Percentiles rank a stretch among this genome's conserved stretches.
Evolutionary conservation across 176 grass and related monocot species (phyloP).

Genomic region (Luzula sylvatica): DNA sequence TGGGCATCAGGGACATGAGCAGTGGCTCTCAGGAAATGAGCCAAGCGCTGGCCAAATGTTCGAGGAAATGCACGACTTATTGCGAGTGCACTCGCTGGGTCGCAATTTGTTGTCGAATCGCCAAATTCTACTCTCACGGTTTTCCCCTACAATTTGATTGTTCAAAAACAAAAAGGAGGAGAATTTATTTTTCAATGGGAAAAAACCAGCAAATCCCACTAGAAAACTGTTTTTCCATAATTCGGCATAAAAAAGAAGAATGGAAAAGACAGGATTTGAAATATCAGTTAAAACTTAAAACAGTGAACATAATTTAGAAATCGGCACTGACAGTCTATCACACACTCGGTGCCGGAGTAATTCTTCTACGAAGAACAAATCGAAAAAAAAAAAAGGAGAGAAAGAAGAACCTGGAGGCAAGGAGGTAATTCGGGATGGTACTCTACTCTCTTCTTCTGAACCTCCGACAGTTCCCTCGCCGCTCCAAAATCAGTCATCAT

Average conservation of each 20-base stretch:
- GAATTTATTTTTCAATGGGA: too few species aligned
- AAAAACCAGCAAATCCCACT: too few species aligned
- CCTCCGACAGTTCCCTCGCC: constrained; percentile 16
- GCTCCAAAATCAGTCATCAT: constrained; percentile 23
- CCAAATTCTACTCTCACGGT: constrained; percentile 46
- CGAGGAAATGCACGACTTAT: constrained; percentile 36
- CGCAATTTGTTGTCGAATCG: constrained; percentile 35
- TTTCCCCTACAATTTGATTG: constrained; percentile 24
- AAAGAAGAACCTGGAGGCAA: constrained; percentile 21
- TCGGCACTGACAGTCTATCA: background rate
- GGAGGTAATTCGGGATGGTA: constrained; percentile 26
- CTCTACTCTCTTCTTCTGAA: constrained; percentile 22
- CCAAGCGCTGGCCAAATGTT: constrained; percentile 50
- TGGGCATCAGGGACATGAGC: constrained; percentile 15
- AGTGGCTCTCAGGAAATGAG: constrained; percentile 37
- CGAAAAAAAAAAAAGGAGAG: background rate
- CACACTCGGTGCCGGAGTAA: too few species aligned
- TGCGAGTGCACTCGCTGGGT: constrained; percentile 27
- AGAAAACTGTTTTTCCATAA: background rate
- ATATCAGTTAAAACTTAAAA: background rate
- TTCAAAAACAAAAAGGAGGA: too few species aligned
- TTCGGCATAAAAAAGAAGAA: background rate
- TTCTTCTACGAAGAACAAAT: too few species aligned
- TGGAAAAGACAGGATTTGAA: background rate
- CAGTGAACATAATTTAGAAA: background rate